Evolutionary conservation across 495 filamentous ascomycete species (phyloP), one percentile per base, ranked within the genome.

Genomic region (Aspergillus indologenus): DNA sequence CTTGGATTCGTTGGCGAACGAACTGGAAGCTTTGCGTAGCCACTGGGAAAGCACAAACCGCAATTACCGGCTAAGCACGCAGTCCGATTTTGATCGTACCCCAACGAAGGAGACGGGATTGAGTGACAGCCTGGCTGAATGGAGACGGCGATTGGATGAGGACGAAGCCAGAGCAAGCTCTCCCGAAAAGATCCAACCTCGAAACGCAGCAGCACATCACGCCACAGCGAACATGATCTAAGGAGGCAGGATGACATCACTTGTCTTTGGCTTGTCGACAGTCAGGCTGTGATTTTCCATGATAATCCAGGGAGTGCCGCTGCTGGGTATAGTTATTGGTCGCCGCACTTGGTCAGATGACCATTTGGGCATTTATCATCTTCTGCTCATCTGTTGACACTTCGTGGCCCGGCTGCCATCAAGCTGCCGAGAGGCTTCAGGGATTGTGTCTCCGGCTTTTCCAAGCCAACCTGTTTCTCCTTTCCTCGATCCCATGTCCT

Each of bases 31-130:
- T 18, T 80, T 98, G 43, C 86, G 93, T 31, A 87, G 77, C 31
- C 94, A 96, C 59, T 98, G 95, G 93, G 92, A 98, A 72, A 88
- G 87, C 47, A 96, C 91, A 44, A 96, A 92, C 74, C 92, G 92
- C 72, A 93, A 88, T 61, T 96, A 97, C 68, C 87, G 93, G 17
- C 77, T 96, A 46, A 93, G 89, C 70, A 92, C 86, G 50, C 73
- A 78, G 61, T 93, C 96, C 65, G 93, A 96, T 66, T 88, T 94
- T 60, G 92, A 96, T 60, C 78, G 82, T 21, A 83, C 83, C 22
- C 74, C 80, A 14, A 85, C 80, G 52, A 83, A 78, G 61, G 81
- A 81, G 46, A 75, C 75, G 4, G 68, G 71, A 17, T 74, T 92
- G 68, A 90, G 83, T 59, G 84, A 84, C 64, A 89, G 84, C 66